Evolutionary conservation across 495 filamentous ascomycete species (phyloP).

Genomic region (Sordaria brevicollis): DNA sequence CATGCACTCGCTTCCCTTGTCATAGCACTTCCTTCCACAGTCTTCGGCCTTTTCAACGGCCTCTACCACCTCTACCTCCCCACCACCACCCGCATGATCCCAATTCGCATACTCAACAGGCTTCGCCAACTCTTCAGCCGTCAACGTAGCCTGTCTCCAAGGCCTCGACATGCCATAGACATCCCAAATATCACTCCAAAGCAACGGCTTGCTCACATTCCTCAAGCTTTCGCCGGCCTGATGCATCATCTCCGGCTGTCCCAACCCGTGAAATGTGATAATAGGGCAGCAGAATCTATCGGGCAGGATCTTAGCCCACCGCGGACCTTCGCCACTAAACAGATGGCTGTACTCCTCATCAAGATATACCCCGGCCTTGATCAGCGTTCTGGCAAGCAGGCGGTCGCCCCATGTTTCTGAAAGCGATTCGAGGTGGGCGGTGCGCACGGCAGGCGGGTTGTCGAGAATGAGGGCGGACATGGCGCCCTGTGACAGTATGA

Average conservation of each 20-base stretch:
- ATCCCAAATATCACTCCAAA: slow-evolving; percentile 31
- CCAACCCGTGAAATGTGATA: slow-evolving; percentile 30
- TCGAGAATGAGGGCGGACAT: slow-evolving; percentile 24
- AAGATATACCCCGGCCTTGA: slow-evolving; percentile 30
- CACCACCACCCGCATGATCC: slow-evolving; percentile 28
- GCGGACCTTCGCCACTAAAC: slow-evolving; percentile 37
- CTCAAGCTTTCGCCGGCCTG: slow-evolving; percentile 25
- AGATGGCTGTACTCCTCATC: slow-evolving; percentile 32
- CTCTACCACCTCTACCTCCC: slow-evolving; percentile 14
- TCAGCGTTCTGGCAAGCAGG: slow-evolving; percentile 29
- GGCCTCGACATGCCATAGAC: slow-evolving; percentile 24
- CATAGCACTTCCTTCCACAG: neutral
- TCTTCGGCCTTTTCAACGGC: slow-evolving; percentile 17
- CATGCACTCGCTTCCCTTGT: slow-evolving; percentile 16
- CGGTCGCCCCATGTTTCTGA: slow-evolving; percentile 33
- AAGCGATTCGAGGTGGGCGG: slow-evolving; percentile 26
- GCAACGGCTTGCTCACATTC: slow-evolving; percentile 20
- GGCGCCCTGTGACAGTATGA: slow-evolving; percentile 33
- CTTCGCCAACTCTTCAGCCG: slow-evolving; percentile 12
- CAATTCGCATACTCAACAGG: slow-evolving; percentile 20
- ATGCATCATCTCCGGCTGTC: slow-evolving; percentile 21
- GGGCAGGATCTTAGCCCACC: slow-evolving; percentile 26
- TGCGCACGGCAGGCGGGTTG: slow-evolving; percentile 19
- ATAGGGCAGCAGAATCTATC: slow-evolving; percentile 34
- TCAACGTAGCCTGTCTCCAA: slow-evolving; percentile 18